phyloP scores from a whole-genome alignment of 2,329 filamentous ascomycete genomes.

The Aspergillus sp. region DNA sequence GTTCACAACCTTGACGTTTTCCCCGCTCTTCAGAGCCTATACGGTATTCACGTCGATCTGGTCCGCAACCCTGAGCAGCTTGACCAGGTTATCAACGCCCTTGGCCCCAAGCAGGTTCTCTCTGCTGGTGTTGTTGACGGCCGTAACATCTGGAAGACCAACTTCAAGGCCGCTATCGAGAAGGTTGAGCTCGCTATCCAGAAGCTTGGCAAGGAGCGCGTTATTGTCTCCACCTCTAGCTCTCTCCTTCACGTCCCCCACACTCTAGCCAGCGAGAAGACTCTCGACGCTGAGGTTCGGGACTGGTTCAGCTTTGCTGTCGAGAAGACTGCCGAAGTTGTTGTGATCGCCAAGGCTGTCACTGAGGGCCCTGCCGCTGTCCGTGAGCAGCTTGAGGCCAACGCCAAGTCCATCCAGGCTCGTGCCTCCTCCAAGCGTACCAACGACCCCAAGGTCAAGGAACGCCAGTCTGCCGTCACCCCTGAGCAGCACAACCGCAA shows the following conservation, averaged over 20 bases:
- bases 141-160: constrained; percentile 99
- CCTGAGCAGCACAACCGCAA: constrained; percentile 86
- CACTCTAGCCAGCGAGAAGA: constrained; percentile 98
- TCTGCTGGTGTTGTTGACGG: constrained; percentile 97
- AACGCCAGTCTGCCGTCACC: constrained; percentile 86
- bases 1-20: constrained; percentile 97
- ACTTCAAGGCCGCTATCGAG: constrained; percentile 94
- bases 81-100: constrained; percentile 74
- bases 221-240: constrained; percentile 94
- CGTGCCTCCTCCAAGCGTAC: constrained; percentile 90
- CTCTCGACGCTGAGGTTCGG: constrained; percentile 85
- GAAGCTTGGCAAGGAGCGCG: constrained; percentile 95
- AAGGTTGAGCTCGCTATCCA: constrained; percentile 84
- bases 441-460: constrained; percentile 97
- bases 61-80: constrained; percentile 99
- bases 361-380: constrained; percentile 88
- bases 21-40: constrained; percentile 68
- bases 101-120: constrained; percentile 85
- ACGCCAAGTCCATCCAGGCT: constrained; percentile 89
- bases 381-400: constrained; percentile 86
- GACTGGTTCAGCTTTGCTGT: constrained; percentile 99
- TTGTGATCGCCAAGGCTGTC: constrained; percentile 93
- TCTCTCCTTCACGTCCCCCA: constrained; percentile 98
- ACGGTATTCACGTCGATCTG: constrained; percentile 90
- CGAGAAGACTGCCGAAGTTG: constrained; percentile 90